phyloP scores from a whole-genome alignment of 2,329 filamentous ascomycete genomes.

The Phyllosticta paracitricarpa region DNA sequence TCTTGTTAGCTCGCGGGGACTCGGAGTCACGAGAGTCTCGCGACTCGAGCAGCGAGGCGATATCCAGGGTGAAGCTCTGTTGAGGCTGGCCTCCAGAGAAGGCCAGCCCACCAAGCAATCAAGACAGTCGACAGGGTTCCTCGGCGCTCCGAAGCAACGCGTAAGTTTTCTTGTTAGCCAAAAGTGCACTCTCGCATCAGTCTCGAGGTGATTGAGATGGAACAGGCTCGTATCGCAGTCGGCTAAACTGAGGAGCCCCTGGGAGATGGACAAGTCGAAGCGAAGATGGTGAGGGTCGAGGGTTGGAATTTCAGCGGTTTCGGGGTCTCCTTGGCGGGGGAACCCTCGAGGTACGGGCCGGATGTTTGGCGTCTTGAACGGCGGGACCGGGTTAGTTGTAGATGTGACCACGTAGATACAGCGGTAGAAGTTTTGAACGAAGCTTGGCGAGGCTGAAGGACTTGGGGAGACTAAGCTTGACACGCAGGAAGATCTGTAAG shows the following conservation, averaged over 20 bases:
- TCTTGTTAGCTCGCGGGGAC: constrained; percentile 45
- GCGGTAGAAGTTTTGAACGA: background rate
- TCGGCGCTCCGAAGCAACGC: background rate
- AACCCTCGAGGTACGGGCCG: background rate
- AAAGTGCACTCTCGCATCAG: background rate
- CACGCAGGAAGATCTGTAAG: background rate
- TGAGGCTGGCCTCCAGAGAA: constrained; percentile 8
- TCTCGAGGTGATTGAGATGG: background rate
- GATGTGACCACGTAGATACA: background rate
- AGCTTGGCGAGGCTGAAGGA: background rate
- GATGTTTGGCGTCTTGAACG: background rate
- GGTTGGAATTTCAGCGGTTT: background rate
- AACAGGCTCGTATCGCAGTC: background rate
- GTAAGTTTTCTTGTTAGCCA: background rate
- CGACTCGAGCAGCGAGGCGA: constrained; percentile 76
- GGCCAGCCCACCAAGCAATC: constrained; percentile 23
- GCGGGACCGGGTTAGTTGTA: background rate
- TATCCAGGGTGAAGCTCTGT: constrained; percentile 66
- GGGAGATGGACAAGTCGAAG: background rate
- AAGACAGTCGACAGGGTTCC: background rate
- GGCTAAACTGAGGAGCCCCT: background rate
- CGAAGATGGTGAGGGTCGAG: background rate
- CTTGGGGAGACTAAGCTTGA: background rate
- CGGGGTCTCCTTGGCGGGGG: background rate
- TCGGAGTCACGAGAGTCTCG: constrained; percentile 51